Evolutionary conservation across 2,329 filamentous ascomycete genomes (phyloP), one percentile per base, ranked within the genome.

Genomic region (Ustulina deusta): DNA sequence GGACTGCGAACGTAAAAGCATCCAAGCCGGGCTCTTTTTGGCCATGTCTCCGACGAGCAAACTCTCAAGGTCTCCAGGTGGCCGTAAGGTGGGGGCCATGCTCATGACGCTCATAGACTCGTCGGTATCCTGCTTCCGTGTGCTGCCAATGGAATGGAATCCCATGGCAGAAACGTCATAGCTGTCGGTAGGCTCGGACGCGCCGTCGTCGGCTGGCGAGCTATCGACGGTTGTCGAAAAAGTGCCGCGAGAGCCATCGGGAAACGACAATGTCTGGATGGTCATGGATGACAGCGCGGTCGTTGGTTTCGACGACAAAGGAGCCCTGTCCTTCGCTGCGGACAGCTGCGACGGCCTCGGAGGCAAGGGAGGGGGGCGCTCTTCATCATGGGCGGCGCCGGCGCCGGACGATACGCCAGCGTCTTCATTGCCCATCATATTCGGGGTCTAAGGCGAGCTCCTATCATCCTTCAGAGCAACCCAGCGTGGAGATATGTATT

Each of bases 231-330:
- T 48, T 27, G 81, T 81, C 17, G 82, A 79, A 74, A 91, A 91
- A 1, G 87, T 90, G 42, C 91, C 90, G 66, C 88, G 85, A 22
- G 88, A 87, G 66, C 88, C 89, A 77, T 93, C 92, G 11, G 89
- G 89, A 70, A 92, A 91, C 1, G 90, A 89, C 57, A 94, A 85
- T 0, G 91, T 93, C 73, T 93, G 91, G 63, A 94, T 90, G 72
- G 95, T 94, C 69, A 94, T 86, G 17, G 93, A 87, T 0, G 93
- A 95, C 15, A 98, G 77, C 10, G 94, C 94, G 0, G 94, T 97
- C 3, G 94, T 97, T 55, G 95, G 89, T 66, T 89, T 89, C 1
- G 91, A 89, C 70, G 83, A 84, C 62, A 83, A 75, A 2, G 74
- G 73, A 42, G 79, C 80, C 70, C 79, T 79, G 72, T 81, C 79